phyloP scores from a whole-genome alignment of 306 rosid genomes.

The Macrotyloma uniflorum region DNA sequence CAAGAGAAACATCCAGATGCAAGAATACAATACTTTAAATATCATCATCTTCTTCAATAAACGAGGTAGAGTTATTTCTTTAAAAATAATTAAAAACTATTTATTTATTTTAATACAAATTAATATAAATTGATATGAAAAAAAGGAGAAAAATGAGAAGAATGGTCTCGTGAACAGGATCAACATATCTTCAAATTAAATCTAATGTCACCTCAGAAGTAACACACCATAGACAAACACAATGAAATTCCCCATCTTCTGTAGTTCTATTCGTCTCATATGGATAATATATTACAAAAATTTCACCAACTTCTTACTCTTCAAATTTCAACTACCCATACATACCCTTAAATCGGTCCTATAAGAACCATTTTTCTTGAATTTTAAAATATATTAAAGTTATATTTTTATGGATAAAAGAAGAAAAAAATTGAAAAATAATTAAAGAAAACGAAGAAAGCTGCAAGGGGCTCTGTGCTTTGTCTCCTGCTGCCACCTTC shows the following conservation, averaged over 20 bases:
- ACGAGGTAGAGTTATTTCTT: background rate
- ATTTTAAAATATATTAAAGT: too few species aligned
- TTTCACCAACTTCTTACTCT: background rate
- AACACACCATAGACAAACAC: conserved; percentile 21
- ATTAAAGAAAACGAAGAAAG: background rate
- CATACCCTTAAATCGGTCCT: conserved; percentile 28
- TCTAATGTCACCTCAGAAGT: conserved; percentile 16
- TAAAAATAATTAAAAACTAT: too few species aligned
- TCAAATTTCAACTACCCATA: conserved; percentile 12
- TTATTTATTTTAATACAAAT: too few species aligned
- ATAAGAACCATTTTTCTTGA: background rate
- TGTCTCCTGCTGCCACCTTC: conserved; percentile 24
- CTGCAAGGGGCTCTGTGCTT: conserved; percentile 8
- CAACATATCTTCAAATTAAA: background rate
- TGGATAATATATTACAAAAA: background rate
- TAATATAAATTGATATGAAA: background rate
- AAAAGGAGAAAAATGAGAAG: background rate
- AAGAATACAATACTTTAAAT: background rate
- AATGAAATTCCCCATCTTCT: background rate
- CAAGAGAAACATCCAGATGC: background rate
- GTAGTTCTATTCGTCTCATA: background rate
- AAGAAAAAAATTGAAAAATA: background rate
- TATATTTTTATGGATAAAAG: too few species aligned
- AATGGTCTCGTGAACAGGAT: conserved; percentile 17
- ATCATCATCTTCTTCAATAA: background rate